These are phyloP conservation scores for Gastroboletus turbinatus DNA, from an alignment of 1,284 basidiomycete genomes.

Conservation along the genomic window DNA sequence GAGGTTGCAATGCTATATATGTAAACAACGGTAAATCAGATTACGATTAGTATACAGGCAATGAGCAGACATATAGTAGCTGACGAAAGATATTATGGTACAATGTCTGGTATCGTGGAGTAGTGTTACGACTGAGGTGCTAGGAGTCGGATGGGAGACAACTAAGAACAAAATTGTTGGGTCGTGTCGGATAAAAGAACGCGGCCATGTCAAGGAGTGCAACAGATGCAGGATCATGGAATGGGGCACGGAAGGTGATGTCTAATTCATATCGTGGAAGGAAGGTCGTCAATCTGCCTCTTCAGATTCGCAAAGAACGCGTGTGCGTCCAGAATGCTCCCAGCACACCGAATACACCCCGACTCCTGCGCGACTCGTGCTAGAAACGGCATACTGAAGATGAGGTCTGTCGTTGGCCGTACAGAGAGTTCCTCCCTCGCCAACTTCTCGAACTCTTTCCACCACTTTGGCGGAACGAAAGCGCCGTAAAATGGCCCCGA, in stretches of 20 bases:
- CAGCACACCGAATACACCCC: constrained; percentile 59
- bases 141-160: background rate
- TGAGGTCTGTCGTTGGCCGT: constrained; percentile 56
- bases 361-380: constrained; percentile 48
- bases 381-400: constrained; percentile 62
- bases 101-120: background rate
- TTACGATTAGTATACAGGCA: background rate
- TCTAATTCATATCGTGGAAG: constrained; percentile 48
- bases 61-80: background rate
- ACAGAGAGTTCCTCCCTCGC: constrained; percentile 56
- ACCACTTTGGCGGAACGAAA: constrained; percentile 63
- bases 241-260: background rate
- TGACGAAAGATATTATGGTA: constrained; percentile 6
- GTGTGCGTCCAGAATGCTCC: constrained; percentile 60
- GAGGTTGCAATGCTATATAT: background rate
- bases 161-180: background rate
- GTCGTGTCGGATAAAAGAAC: background rate
- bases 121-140: background rate
- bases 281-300: constrained; percentile 57
- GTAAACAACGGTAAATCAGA: background rate
- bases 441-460: constrained; percentile 54
- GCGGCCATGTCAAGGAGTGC: background rate
- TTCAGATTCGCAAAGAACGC: constrained; percentile 54
- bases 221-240: background rate
- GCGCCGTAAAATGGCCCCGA: constrained; percentile 50